phyloP scores from a whole-genome alignment of 2,329 filamentous ascomycete genomes.

The Grosmannia huntii region DNA sequence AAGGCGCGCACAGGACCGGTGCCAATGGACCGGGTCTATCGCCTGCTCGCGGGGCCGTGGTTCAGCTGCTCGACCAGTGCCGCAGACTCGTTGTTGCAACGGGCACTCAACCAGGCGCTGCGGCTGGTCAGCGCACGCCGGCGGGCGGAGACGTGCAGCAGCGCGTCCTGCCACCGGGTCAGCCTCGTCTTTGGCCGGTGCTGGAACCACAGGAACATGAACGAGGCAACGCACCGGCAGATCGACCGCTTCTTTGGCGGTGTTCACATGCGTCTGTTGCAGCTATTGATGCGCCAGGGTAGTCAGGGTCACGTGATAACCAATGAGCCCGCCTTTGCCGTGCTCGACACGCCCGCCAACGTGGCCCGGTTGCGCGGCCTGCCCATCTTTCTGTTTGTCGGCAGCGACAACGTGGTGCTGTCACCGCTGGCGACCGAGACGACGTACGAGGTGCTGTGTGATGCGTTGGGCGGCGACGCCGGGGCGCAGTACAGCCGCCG shows the following conservation, averaged over 20 bases:
- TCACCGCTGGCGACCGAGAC: slow-evolving; percentile 38
- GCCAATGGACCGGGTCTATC: slow-evolving; percentile 36
- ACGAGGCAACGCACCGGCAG: slow-evolving; percentile 50
- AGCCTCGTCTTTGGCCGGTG: slow-evolving; percentile 48
- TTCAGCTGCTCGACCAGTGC: slow-evolving; percentile 37
- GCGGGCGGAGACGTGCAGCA: slow-evolving; percentile 46
- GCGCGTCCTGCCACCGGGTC: slow-evolving; percentile 46
- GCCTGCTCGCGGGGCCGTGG: slow-evolving; percentile 35
- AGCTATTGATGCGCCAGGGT: slow-evolving; percentile 45
- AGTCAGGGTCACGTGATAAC: slow-evolving; percentile 34
- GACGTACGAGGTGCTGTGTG: slow-evolving; percentile 39
- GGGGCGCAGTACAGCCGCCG: slow-evolving; percentile 30
- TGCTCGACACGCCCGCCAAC: slow-evolving; percentile 36
- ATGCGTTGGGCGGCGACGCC: slow-evolving; percentile 30
- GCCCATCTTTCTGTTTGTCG: slow-evolving; percentile 43
- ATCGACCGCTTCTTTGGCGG: slow-evolving; percentile 50
- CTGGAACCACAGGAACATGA: slow-evolving; percentile 54
- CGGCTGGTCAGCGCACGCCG: slow-evolving; percentile 38
- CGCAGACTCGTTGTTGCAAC: slow-evolving; percentile 36
- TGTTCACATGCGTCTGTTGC: slow-evolving; percentile 44
- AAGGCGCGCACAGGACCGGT: slow-evolving; percentile 38
- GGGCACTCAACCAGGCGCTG: slow-evolving; percentile 39
- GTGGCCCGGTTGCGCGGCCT: slow-evolving; percentile 36
- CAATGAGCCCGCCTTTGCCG: slow-evolving; percentile 34
- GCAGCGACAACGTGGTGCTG: slow-evolving; percentile 43